These are phyloP conservation scores for Backusella tarrabulga DNA, from an alignment of 192 early-diverging fungal genomes.

Conservation along the genomic window DNA sequence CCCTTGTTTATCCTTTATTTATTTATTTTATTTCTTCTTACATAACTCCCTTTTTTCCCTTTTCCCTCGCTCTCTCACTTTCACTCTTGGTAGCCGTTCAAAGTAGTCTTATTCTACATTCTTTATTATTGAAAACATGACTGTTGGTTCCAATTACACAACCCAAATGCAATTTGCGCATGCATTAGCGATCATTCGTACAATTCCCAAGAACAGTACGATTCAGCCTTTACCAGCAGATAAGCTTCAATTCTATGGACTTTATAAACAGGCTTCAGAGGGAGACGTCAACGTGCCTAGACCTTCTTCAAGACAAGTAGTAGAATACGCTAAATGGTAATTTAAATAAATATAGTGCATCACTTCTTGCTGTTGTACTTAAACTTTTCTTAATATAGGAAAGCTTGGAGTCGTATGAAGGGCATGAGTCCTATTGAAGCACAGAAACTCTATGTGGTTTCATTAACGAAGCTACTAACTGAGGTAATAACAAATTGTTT, in stretches of 20 bases:
- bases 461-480: constrained; percentile 17
- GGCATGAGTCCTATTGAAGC: constrained; percentile 22
- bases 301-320: constrained; percentile 20
- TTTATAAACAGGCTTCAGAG: constrained; percentile 32
- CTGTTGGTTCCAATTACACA: not conserved
- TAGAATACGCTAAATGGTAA: constrained; percentile 34
- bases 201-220: constrained; percentile 1
- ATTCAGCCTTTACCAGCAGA: constrained; percentile 22
- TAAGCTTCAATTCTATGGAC: constrained; percentile 33
- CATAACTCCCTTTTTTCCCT: not conserved
- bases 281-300: constrained; percentile 19
- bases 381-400: constrained; percentile 12
- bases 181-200: constrained; percentile 7
- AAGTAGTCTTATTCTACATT: not conserved
- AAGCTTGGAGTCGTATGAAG: constrained; percentile 29
- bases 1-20: not conserved
- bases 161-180: constrained; percentile 14
- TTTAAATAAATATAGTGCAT: not conserved
- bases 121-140: not conserved
- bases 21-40: not conserved
- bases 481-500: constrained; percentile 7
- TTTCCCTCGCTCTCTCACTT: not conserved
- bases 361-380: not conserved
- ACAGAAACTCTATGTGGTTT: constrained; percentile 30
- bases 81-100: not conserved